phyloP scores from a whole-genome alignment of 179 eudicot genomes.

The Carnegiea gigantea region DNA sequence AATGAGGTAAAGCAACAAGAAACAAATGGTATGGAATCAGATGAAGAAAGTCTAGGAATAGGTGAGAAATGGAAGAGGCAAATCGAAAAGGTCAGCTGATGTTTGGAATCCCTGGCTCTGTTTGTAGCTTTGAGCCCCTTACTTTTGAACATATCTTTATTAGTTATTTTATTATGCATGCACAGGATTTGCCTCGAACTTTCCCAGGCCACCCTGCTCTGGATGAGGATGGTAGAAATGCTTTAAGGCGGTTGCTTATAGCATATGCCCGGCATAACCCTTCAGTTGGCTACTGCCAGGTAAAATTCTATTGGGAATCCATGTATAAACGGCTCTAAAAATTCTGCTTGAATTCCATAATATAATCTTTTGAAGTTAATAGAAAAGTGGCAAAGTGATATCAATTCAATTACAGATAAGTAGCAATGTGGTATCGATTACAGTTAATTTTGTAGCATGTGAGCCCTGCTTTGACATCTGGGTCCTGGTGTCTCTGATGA shows the following conservation, averaged over 20 bases:
- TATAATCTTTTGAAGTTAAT: not conserved
- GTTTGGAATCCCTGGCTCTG: not conserved
- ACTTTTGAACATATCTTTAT: slow-evolving; percentile 2
- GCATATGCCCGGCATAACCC: slow-evolving; percentile 99
- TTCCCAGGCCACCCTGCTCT: slow-evolving; percentile 99
- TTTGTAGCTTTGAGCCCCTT: slow-evolving; percentile 6
- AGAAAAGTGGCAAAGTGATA: not conserved
- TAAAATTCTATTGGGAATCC: slow-evolving; percentile 24
- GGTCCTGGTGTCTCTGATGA: not conserved
- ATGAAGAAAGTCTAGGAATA: slow-evolving; percentile 32
- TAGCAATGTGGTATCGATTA: not conserved
- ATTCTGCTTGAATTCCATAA: not conserved
- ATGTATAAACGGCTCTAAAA: not conserved
- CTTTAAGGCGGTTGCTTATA: slow-evolving; percentile 90
- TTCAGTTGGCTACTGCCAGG: slow-evolving; percentile 98
- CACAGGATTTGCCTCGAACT: slow-evolving; percentile 93
- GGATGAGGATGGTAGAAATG: slow-evolving; percentile 95
- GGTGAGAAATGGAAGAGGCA: slow-evolving; percentile 92
- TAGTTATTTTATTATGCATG: slow-evolving; percentile 1
- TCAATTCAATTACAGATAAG: not conserved
- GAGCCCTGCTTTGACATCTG: not conserved
- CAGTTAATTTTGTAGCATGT: not conserved
- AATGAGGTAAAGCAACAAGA: slow-evolving; percentile 38
- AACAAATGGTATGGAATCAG: slow-evolving; percentile 34
- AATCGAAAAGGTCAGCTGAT: slow-evolving; percentile 81